Percentiles rank a stretch among this genome's conserved stretches.
These are phyloP conservation scores for Zygoascus flipseniorum DNA, from an alignment of 805 yeast species.

Conservation along the genomic window DNA sequence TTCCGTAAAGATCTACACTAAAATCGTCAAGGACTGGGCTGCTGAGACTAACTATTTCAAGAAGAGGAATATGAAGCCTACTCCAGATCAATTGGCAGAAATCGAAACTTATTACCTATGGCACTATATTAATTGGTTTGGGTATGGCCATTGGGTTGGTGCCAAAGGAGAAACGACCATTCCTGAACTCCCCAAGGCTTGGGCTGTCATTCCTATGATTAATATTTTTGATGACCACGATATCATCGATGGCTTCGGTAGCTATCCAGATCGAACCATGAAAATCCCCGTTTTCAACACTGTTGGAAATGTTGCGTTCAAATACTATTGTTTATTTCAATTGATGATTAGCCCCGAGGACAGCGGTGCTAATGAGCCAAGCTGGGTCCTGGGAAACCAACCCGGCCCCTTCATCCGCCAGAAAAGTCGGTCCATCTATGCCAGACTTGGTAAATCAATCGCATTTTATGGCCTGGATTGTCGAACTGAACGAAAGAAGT, in stretches of 20 bases:
- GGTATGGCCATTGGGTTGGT: constrained; percentile 80
- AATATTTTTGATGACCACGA: constrained; percentile 94
- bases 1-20: constrained; percentile 53
- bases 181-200: constrained; percentile 58
- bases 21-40: constrained; percentile 49
- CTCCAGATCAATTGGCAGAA: constrained; percentile 43
- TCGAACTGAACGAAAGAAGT: constrained; percentile 75
- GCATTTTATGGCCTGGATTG: constrained; percentile 81
- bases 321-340: constrained; percentile 85
- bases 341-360: constrained; percentile 56
- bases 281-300: constrained; percentile 53
- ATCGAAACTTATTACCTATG: constrained; percentile 59
- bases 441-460: constrained; percentile 66
- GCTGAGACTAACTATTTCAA: constrained; percentile 43
- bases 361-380: constrained; percentile 34
- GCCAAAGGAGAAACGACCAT: constrained; percentile 57
- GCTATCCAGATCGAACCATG: constrained; percentile 75
- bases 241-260: constrained; percentile 93
- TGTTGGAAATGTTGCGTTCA: constrained; percentile 73
- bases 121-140: constrained; percentile 83
- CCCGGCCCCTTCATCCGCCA: constrained; percentile 66
- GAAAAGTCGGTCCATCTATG: constrained; percentile 57
- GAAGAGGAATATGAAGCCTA: constrained; percentile 33
- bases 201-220: constrained; percentile 76
- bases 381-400: constrained; percentile 53